A percentile compares a stretch with the other conserved stretches of the same genome.
Evolutionary conservation across 495 filamentous ascomycete genomes (phyloP).

Genomic region (Penicillium soppii): DNA sequence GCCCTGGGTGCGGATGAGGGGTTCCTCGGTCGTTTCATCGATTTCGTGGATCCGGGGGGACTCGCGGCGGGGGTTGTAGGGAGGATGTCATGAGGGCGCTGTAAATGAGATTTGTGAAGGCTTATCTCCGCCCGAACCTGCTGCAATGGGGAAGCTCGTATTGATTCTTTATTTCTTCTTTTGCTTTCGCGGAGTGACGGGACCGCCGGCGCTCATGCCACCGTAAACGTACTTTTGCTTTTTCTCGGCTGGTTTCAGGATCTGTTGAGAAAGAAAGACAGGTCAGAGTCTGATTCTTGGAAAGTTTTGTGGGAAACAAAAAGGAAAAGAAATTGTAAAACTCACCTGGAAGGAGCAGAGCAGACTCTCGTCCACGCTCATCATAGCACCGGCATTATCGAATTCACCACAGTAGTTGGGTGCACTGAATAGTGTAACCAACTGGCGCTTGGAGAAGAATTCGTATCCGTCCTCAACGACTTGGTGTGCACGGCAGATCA

Average conservation of each 20-base stretch:
- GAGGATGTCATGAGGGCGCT: constrained; percentile 22
- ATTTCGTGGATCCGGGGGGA: constrained; percentile 26
- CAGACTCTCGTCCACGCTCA: constrained; percentile 99
- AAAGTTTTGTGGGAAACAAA: neutral
- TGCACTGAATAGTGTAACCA: constrained; percentile 96
- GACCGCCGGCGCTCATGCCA: constrained; percentile 81
- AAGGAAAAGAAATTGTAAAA: neutral
- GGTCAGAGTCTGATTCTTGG: constrained; percentile 5
- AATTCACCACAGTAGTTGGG: constrained; percentile 99
- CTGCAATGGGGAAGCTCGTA: constrained; percentile 82
- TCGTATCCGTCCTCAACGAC: constrained; percentile 99
- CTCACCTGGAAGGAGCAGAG: constrained; percentile 97
- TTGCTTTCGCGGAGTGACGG: constrained; percentile 87
- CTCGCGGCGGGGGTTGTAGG: constrained; percentile 23
- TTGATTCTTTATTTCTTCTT: constrained; percentile 78
- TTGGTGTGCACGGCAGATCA: constrained; percentile 98
- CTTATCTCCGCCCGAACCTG: constrained; percentile 97
- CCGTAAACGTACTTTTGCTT: constrained; percentile 99
- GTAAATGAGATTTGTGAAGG: constrained; percentile 23
- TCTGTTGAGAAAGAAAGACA: constrained; percentile 50
- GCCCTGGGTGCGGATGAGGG: constrained; percentile 18
- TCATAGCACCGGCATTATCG: constrained; percentile 99
- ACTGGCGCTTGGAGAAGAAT: constrained; percentile 97
- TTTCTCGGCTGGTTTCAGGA: constrained; percentile 99
- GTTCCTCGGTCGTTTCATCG: constrained; percentile 33